phyloP scores from a whole-genome alignment of 2,329 filamentous ascomycete species.

The Neonectria magnoliae region DNA sequence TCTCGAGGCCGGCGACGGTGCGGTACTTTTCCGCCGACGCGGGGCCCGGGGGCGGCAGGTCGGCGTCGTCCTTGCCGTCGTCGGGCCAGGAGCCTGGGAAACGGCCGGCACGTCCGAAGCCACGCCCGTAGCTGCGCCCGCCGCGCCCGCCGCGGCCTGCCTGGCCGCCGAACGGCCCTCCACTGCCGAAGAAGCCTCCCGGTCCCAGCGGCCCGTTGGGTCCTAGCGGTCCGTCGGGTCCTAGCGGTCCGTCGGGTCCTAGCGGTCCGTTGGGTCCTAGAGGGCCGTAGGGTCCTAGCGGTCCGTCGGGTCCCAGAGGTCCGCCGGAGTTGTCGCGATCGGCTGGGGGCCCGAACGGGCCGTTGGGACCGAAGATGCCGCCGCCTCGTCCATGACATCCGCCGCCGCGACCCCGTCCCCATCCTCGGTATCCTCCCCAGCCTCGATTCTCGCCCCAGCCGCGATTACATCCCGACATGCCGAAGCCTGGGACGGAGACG shows the following conservation, averaged over 20 bases:
- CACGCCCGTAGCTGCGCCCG: constrained; percentile 1
- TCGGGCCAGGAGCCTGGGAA: constrained; percentile 50
- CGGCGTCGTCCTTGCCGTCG: constrained; percentile 36
- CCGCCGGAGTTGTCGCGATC: constrained; percentile 17
- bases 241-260: constrained; percentile 21
- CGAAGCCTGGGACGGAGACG: background rate
- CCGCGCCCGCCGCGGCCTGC: constrained; percentile 8
- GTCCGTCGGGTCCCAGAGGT: constrained; percentile 7
- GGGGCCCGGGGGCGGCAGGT: constrained; percentile 33
- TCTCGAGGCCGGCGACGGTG: constrained; percentile 48
- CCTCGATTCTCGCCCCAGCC: background rate
- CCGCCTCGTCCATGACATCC: constrained; percentile 26
- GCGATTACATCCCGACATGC: background rate
- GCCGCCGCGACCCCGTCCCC: constrained; percentile 21
- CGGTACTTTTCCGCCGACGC: constrained; percentile 50
- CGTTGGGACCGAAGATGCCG: constrained; percentile 26
- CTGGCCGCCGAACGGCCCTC: constrained; percentile 2
- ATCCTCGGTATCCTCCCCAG: constrained; percentile 7
- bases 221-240: constrained; percentile 18
- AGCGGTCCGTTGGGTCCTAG: constrained; percentile 24
- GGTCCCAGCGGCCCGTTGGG: constrained; percentile 24
- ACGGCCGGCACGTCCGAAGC: constrained; percentile 8
- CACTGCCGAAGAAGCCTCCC: constrained; percentile 19
- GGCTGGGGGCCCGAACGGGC: constrained; percentile 20
- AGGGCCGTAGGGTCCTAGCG: constrained; percentile 20